Conservation (phyloP, 306 rosid species). For the Corylus heterophylla region DNA sequence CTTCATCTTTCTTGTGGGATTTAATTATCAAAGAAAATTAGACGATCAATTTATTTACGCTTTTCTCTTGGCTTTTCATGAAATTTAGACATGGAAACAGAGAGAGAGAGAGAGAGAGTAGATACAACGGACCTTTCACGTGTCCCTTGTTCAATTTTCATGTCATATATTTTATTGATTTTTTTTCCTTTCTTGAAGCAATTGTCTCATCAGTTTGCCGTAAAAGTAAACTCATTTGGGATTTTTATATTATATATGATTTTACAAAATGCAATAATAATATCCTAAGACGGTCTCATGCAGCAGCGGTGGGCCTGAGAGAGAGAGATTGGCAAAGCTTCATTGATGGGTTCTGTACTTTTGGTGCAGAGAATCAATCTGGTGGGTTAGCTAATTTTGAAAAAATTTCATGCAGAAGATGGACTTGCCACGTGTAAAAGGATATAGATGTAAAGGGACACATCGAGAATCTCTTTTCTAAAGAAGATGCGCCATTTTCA, state of each 20-base stretch:
- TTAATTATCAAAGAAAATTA: not conserved
- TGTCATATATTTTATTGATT: not conserved
- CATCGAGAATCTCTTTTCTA: too few relatives aligned
- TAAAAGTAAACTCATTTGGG: not conserved
- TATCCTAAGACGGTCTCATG: not conserved
- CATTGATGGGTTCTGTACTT: not conserved
- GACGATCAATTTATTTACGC: not conserved
- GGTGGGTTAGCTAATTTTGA: not conserved
- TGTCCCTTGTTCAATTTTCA: not conserved
- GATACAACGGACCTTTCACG: slow-evolving; percentile 3
- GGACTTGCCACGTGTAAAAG: slow-evolving; percentile 11
- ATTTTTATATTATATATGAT: too few relatives aligned
- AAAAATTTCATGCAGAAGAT: slow-evolving; percentile 13
- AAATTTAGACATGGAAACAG: not conserved
- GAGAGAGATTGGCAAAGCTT: not conserved
- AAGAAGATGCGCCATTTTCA: too few relatives aligned
- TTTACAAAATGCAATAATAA: too few relatives aligned
- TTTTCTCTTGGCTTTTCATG: slow-evolving; percentile 6
- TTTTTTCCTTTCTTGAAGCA: not conserved
- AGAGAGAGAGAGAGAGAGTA: not conserved
- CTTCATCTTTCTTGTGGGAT: slow-evolving; percentile 1
- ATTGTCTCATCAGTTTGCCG: not conserved
- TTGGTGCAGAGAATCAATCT: not conserved
- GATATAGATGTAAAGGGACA: not conserved
- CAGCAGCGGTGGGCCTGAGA: not conserved